Conservation (phyloP, 257 asterid genomes). For the Ophiorrhiza pumila region DNA sequence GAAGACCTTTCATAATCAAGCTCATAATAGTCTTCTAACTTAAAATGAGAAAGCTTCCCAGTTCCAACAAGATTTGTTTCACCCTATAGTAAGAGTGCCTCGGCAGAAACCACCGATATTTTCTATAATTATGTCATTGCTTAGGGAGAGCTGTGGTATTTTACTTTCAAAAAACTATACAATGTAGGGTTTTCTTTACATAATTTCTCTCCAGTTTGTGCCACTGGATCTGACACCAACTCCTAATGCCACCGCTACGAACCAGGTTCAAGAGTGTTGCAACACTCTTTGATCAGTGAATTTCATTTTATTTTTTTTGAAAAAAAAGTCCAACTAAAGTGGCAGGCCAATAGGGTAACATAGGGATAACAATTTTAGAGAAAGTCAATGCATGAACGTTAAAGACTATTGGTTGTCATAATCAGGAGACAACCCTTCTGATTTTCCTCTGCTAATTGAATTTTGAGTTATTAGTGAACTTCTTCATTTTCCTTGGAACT, state of each 20-base stretch:
- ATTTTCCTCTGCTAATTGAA: neutral
- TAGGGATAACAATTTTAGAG: neutral
- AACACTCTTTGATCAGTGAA: neutral
- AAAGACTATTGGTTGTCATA: neutral
- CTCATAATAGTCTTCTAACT: neutral
- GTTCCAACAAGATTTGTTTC: neutral
- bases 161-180: neutral
- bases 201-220: neutral
- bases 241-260: no score
- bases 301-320: no score
- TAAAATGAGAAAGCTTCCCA: neutral
- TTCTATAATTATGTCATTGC: neutral
- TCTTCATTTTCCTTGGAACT: neutral
- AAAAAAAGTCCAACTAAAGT: no score
- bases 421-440: neutral
- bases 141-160: neutral
- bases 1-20: neutral
- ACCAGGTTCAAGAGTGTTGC: neutral
- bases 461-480: no score
- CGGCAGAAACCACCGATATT: neutral
- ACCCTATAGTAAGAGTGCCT: neutral
- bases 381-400: neutral
- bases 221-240: neutral
- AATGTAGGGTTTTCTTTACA: neutral
- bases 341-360: neutral